These are phyloP conservation scores for Umbilicaria muhlenbergii DNA, from an alignment of 495 filamentous ascomycete genomes.

Conservation along the genomic window DNA sequence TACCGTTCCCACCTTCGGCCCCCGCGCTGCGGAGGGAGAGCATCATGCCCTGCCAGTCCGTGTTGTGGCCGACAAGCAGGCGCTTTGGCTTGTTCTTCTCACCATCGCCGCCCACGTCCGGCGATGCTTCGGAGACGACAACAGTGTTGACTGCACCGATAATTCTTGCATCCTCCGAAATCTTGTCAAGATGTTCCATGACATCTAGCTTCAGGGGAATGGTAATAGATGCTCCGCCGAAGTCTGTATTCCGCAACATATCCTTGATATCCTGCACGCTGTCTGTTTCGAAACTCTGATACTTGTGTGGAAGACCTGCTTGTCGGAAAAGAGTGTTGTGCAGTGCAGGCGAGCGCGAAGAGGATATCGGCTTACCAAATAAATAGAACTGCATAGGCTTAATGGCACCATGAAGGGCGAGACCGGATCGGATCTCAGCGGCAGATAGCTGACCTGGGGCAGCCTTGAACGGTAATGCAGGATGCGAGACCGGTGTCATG, in stretches of 20 bases:
- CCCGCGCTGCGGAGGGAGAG: slow-evolving; percentile 62
- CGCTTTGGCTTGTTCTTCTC: slow-evolving; percentile 19
- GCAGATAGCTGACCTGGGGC: slow-evolving; percentile 91
- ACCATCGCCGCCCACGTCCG: no score
- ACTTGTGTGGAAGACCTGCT: slow-evolving; percentile 75
- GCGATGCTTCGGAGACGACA: slow-evolving; percentile 26
- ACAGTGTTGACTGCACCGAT: slow-evolving; percentile 97
- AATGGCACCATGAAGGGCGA: slow-evolving; percentile 69
- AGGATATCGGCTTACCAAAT: slow-evolving; percentile 69
- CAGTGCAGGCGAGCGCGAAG: slow-evolving; percentile 70
- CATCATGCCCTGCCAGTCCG: slow-evolving; percentile 91
- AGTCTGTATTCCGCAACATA: slow-evolving; percentile 53
- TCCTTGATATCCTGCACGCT: slow-evolving; percentile 44
- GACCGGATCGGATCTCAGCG: slow-evolving; percentile 64
- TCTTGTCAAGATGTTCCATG: slow-evolving; percentile 62
- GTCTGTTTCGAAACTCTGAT: slow-evolving; percentile 64
- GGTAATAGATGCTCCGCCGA: slow-evolving; percentile 89
- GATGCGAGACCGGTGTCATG: slow-evolving; percentile 92
- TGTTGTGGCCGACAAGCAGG: slow-evolving; percentile 72
- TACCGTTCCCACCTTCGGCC: slow-evolving; percentile 27
- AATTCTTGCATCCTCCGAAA: slow-evolving; percentile 58
- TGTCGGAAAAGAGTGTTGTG: slow-evolving; percentile 76
- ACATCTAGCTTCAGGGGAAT: slow-evolving; percentile 90
- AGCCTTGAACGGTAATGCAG: slow-evolving; percentile 74
- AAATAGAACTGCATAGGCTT: slow-evolving; percentile 64